These are phyloP conservation scores for Talaromyces atroroseus DNA, from an alignment of 2,329 filamentous ascomycete genomes.

Conservation along the genomic window DNA sequence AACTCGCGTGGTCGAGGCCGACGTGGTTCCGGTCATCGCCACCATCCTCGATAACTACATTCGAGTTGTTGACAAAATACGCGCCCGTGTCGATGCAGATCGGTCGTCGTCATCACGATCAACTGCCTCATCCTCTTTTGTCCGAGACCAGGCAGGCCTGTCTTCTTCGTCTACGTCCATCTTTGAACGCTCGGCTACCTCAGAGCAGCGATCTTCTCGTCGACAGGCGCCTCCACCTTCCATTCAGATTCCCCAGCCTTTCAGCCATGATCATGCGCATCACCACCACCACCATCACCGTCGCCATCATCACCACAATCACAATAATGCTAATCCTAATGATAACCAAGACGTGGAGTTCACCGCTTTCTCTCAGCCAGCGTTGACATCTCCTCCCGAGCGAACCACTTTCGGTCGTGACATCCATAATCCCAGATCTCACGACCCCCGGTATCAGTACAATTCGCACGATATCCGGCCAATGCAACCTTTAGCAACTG, in stretches of 20 bases:
- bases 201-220: conserved; percentile 56
- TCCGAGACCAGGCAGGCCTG: conserved; percentile 19
- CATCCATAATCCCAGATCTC: conserved; percentile 44
- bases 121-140: conserved; percentile 23
- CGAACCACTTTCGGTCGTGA: conserved; percentile 59
- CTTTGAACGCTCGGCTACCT: conserved; percentile 49
- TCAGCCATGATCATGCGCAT: conserved; percentile 43
- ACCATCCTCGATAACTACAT: conserved; percentile 98
- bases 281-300: conserved; percentile 45
- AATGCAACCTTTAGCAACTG: conserved; percentile 62
- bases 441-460: conserved; percentile 37
- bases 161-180: conserved; percentile 19
- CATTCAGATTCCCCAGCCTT: conserved; percentile 67
- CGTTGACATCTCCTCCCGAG: conserved; percentile 66
- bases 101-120: conserved; percentile 48
- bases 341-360: conserved; percentile 35
- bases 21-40: conserved; percentile 98
- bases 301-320: conserved; percentile 10
- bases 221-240: conserved; percentile 78
- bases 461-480: conserved; percentile 49
- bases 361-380: conserved; percentile 57
- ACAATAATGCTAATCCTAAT: conserved; percentile 9
- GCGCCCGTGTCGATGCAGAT: conserved; percentile 78
- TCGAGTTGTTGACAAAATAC: conserved; percentile 87
- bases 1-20: conserved; percentile 92